Evolutionary conservation across 1,284 basidiomycete species (phyloP).

Genomic region (Heterobasidion occidentale): DNA sequence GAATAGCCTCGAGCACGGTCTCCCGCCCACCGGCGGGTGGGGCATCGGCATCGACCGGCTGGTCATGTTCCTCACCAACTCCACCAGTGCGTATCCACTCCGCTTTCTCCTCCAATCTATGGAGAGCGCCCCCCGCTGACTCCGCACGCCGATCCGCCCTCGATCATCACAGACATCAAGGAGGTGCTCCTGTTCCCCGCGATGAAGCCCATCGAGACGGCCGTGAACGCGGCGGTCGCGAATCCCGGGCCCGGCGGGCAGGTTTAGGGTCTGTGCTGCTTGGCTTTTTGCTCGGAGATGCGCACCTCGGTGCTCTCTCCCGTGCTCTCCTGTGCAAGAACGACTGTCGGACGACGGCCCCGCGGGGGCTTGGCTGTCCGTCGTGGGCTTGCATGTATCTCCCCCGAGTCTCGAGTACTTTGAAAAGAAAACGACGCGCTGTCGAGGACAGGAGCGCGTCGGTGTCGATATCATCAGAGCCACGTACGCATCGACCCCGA

Average conservation of each 20-base stretch:
- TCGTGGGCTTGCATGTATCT: no score
- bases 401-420: no score
- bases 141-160: slow-evolving; percentile 1
- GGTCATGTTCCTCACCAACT: slow-evolving; percentile 95
- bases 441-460: no score
- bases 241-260: slow-evolving; percentile 24
- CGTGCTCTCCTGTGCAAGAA: no score
- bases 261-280: slow-evolving; percentile 9
- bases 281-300: no score
- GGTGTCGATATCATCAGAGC: no score
- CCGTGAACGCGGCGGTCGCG: slow-evolving; percentile 18
- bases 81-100: slow-evolving; percentile 55
- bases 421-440: no score
- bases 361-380: no score
- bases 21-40: slow-evolving; percentile 97
- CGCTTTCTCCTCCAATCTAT: neutral
- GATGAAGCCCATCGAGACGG: slow-evolving; percentile 73
- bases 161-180: slow-evolving; percentile 64
- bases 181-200: slow-evolving; percentile 87
- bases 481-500: no score
- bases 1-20: slow-evolving; percentile 86
- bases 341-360: no score
- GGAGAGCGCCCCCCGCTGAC: slow-evolving; percentile 10
- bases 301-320: no score
- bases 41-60: slow-evolving; percentile 91